Conservation (phyloP, 2,329 filamentous ascomycete genomes). For the Emmonsiellopsis sp. region DNA sequence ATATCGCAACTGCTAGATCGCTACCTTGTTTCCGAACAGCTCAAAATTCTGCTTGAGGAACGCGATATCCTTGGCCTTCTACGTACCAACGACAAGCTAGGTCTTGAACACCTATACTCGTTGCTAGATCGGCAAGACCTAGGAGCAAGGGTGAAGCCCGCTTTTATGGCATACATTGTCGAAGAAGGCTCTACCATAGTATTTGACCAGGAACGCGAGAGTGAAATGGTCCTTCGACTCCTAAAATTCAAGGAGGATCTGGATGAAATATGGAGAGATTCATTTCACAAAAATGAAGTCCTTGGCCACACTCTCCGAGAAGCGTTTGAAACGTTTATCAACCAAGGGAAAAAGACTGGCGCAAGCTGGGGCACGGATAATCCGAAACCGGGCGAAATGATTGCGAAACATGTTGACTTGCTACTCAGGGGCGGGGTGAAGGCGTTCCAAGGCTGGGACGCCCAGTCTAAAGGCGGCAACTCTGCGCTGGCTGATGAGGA, state of each 20-base stretch:
- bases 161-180: conserved; percentile 74
- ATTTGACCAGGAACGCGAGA: conserved; percentile 65
- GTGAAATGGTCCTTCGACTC: conserved; percentile 78
- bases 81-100: conserved; percentile 57
- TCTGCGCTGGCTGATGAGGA: conserved; percentile 72
- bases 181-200: conserved; percentile 68
- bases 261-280: conserved; percentile 65
- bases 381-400: conserved; percentile 96
- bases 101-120: conserved; percentile 68
- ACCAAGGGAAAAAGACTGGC: conserved; percentile 65
- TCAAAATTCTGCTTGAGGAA: conserved; percentile 55
- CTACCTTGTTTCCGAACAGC: conserved; percentile 60
- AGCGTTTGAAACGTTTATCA: conserved; percentile 84
- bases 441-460: conserved; percentile 61
- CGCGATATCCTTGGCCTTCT: conserved; percentile 65
- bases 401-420: conserved; percentile 88
- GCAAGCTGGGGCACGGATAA: conserved; percentile 71
- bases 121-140: conserved; percentile 65
- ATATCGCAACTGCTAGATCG: conserved; percentile 65
- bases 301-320: conserved; percentile 74
- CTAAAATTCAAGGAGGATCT: conserved; percentile 71
- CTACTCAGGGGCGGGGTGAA: conserved; percentile 82
- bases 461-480: conserved; percentile 46
- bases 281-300: conserved; percentile 68
- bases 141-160: conserved; percentile 57